Evolutionary conservation across 352 stramenopile genomes (phyloP).

Genomic region (Achlya hypogyna): DNA sequence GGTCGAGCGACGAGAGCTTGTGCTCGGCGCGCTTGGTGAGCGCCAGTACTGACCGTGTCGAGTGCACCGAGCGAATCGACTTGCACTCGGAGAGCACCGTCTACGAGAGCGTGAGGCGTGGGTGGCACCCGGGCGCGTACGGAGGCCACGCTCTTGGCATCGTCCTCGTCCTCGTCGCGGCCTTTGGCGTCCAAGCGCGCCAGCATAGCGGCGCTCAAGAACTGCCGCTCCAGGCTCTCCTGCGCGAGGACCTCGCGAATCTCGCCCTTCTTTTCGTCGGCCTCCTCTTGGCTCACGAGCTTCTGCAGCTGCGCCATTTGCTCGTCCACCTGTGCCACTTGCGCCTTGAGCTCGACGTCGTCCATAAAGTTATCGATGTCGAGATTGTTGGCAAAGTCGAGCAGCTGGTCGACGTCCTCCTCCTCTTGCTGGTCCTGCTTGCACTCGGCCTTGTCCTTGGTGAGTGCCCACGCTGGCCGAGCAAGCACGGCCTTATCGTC

Average conservation of each 20-base stretch:
- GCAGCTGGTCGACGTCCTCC: conserved; percentile 83
- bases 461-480: conserved; percentile 88
- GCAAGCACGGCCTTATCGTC: conserved; percentile 25
- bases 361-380: conserved; percentile 93
- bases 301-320: conserved; percentile 84
- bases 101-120: neutral
- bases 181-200: conserved; percentile 26
- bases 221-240: conserved; percentile 32
- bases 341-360: conserved; percentile 81
- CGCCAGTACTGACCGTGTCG: conserved; percentile 59
- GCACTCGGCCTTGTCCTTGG: conserved; percentile 70
- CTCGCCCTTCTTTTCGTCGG: conserved; percentile 72
- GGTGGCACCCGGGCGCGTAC: no score
- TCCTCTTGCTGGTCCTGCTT: conserved; percentile 69
- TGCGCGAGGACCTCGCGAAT: conserved; percentile 65
- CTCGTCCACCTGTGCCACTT: conserved; percentile 80
- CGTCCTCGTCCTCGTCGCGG: conserved; percentile 46
- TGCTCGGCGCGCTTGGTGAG: conserved; percentile 63
- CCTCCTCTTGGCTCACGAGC: conserved; percentile 68
- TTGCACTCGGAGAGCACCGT: conserved; percentile 80
- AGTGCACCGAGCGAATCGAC: conserved; percentile 80
- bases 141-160: conserved; percentile 52
- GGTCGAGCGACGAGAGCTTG: conserved; percentile 35
- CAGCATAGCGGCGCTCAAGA: conserved; percentile 45
- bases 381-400: conserved; percentile 90